phyloP scores from a whole-genome alignment of 2,329 filamentous ascomycete genomes.

The Penicillium sclerotigenum region DNA sequence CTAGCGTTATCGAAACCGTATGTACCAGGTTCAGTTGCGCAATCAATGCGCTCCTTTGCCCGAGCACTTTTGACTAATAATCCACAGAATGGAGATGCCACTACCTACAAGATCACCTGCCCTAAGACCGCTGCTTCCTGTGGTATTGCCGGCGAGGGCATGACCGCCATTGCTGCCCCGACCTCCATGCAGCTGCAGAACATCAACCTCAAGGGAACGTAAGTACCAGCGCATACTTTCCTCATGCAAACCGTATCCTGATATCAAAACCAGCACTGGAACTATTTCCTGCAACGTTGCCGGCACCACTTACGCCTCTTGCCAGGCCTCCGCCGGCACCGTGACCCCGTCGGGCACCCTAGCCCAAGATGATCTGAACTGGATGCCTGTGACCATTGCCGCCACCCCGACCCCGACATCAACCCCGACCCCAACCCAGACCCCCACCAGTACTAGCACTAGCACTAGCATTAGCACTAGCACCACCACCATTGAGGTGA shows the following conservation, averaged over 20 bases:
- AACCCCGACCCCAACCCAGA: constrained; percentile 16
- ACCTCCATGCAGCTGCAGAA: constrained; percentile 20
- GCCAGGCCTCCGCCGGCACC: constrained; percentile 18
- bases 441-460: constrained; percentile 9
- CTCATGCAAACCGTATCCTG: background rate
- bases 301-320: constrained; percentile 28
- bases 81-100: constrained; percentile 19
- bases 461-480: constrained; percentile 7
- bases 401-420: constrained; percentile 21
- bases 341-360: constrained; percentile 18
- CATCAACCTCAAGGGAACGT: constrained; percentile 18
- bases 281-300: constrained; percentile 26
- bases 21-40: background rate
- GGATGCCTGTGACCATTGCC: constrained; percentile 28
- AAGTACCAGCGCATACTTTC: constrained; percentile 3
- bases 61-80: background rate
- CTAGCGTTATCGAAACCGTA: constrained; percentile 18
- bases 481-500: background rate
- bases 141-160: constrained; percentile 20
- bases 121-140: constrained; percentile 14
- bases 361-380: constrained; percentile 17
- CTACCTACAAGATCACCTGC: constrained; percentile 26
- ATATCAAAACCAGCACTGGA: constrained; percentile 11
- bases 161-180: constrained; percentile 24
- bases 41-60: background rate